Evolutionary conservation across 2,329 filamentous ascomycete species (phyloP), one percentile per base, ranked within the genome.

Genomic region (Aspergillus costaricaensis): DNA sequence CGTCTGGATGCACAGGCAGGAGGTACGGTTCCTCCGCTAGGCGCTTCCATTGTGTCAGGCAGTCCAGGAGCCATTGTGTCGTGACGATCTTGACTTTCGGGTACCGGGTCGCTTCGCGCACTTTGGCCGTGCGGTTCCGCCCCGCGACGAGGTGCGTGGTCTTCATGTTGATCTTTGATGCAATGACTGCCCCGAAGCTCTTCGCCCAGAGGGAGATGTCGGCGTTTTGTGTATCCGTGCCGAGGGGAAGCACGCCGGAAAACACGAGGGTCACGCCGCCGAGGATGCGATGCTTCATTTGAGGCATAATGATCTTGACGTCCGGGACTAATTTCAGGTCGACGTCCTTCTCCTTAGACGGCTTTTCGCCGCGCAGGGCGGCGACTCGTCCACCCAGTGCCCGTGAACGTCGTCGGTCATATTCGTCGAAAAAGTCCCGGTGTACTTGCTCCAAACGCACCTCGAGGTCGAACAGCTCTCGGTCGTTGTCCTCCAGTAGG

Each of bases 161-260:
- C 53, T 72, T 75, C 21, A 73, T 70, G 38, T 73, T 77, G 38
- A 84, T 77, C 39, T 79, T 78, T 10, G 79, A 74, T n/a, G 77
- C 73, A 51, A 84, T 77, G 21, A 71, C 71, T 3, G 91, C 94
- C 19, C 95, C 95, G 72, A 97, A 98, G 69, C 86, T 91, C 71
- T 88, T 88, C 2, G 92, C 90, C 83, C 96, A 96, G 44, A 94
- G 81, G 4, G 91, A 92, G 60, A 96, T 91, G 73, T 99, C 95
- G 2, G 92, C 92, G 62, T 85, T 86, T 70, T 90, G 86, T 36
- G 94, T 87, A 68, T 94, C 88, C 39, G 90, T 85, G 5, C 91
- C 91, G 0, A 96, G 80, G 0, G 93, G 93, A 2, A 98, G 88
- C 2, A 99, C 88, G 0, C 95, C 95, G 0, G 94, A 96, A 65